Conservation (phyloP, 441 rosid genomes). For the Croton laevigatus region DNA sequence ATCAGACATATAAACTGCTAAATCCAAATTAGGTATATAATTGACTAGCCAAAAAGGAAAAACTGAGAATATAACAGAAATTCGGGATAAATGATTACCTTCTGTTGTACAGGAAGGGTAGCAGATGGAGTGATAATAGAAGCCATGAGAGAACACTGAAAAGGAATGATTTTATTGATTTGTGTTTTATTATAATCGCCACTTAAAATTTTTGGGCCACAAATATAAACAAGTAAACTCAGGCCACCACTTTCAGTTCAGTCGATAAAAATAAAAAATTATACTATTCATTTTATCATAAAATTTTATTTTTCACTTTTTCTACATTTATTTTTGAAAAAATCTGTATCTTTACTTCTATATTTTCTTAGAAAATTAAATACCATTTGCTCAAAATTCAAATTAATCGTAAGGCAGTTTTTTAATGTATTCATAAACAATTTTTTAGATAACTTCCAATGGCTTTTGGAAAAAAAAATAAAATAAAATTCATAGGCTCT, state of each 20-base stretch:
- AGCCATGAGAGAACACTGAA: conserved; percentile 44
- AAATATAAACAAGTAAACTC: conserved; percentile 5
- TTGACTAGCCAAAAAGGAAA: not conserved
- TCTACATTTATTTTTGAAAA: too few species aligned
- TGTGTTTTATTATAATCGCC: conserved; percentile 4
- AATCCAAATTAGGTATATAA: not conserved
- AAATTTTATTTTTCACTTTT: too few species aligned
- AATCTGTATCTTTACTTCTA: too few species aligned
- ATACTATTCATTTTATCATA: too few species aligned
- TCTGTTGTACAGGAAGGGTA: conserved; percentile 34
- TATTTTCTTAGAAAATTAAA: too few species aligned
- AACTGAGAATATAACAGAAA: not conserved
- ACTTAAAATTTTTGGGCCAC: conserved; percentile 18
- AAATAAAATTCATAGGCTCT: too few species aligned
- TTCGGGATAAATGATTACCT: conserved; percentile 38
- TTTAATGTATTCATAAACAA: too few species aligned
- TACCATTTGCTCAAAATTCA: too few species aligned
- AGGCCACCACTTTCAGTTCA: conserved; percentile 5
- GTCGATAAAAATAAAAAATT: too few species aligned
- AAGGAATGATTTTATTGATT: not conserved
- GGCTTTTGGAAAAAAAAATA: too few species aligned
- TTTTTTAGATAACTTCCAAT: too few species aligned
- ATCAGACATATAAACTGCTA: not conserved
- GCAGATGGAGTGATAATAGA: conserved; percentile 44
- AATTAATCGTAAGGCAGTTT: too few species aligned